phyloP scores from a whole-genome alignment of 768 basidiomycete species.

The Boletus tylopilopsis region DNA sequence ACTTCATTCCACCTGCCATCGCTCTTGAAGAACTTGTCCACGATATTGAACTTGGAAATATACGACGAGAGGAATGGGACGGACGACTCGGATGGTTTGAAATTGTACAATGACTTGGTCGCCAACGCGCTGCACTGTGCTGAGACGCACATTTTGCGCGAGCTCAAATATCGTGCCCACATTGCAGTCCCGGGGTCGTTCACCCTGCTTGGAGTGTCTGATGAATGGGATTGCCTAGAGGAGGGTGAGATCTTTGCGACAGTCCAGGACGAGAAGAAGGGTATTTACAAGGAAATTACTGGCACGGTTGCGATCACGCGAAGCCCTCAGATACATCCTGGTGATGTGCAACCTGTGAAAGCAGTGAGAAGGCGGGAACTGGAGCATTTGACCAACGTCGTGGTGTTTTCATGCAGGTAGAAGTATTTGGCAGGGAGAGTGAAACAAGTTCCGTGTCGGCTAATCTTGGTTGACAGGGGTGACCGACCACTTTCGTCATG shows the following conservation, averaged over 20 bases:
- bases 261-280: slow-evolving; percentile 30
- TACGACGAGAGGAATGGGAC: slow-evolving; percentile 3
- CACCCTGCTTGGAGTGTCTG: slow-evolving; percentile 52
- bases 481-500: slow-evolving; percentile 41
- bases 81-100: neutral
- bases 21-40: slow-evolving; percentile 35
- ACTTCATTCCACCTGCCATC: slow-evolving; percentile 43
- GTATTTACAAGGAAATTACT: slow-evolving; percentile 25
- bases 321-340: slow-evolving; percentile 53
- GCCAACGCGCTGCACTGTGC: slow-evolving; percentile 35
- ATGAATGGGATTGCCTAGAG: slow-evolving; percentile 43
- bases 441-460: neutral
- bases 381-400: slow-evolving; percentile 40
- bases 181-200: slow-evolving; percentile 47
- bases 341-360: slow-evolving; percentile 39
- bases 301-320: slow-evolving; percentile 45
- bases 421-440: neutral
- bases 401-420: slow-evolving; percentile 50
- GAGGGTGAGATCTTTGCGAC: slow-evolving; percentile 49
- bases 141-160: slow-evolving; percentile 44
- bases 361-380: slow-evolving; percentile 42
- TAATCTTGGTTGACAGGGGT: slow-evolving; percentile 31
- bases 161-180: slow-evolving; percentile 49
- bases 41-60: slow-evolving; percentile 30
- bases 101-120: slow-evolving; percentile 38